Evolutionary conservation across 2,329 filamentous ascomycete genomes (phyloP).

Genomic region (Orbilia javanica): DNA sequence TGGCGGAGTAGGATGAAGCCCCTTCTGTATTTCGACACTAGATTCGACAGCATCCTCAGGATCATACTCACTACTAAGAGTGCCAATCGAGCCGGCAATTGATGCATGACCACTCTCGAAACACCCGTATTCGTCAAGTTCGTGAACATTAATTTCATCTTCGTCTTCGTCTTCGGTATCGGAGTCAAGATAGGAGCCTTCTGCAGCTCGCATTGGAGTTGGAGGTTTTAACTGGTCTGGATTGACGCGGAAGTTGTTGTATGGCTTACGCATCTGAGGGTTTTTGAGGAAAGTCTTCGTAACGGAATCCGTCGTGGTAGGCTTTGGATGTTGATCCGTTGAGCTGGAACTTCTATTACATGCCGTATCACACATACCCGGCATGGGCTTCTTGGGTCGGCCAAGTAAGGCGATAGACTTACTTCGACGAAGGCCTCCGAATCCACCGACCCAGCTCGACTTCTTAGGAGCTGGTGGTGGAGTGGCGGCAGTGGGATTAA

Average conservation of each 20-base stretch:
- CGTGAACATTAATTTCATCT: constrained; percentile 18
- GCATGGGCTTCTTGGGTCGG: constrained; percentile 34
- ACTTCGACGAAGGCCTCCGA: constrained; percentile 37
- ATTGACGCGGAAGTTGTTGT: constrained; percentile 48
- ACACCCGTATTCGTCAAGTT: constrained; percentile 10
- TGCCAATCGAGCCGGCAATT: constrained; percentile 53
- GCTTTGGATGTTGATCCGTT: constrained; percentile 41
- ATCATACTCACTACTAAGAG: constrained; percentile 50
- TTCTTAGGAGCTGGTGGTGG: constrained; percentile 40
- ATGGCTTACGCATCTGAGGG: constrained; percentile 56
- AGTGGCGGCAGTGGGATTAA: not conserved
- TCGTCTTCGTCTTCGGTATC: constrained; percentile 43
- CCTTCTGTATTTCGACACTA: constrained; percentile 29
- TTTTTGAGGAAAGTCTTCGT: constrained; percentile 52
- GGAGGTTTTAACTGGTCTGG: constrained; percentile 36
- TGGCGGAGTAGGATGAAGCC: constrained; percentile 41
- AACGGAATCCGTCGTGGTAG: not conserved
- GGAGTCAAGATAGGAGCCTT: constrained; percentile 37
- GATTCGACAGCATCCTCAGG: constrained; percentile 34
- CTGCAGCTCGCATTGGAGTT: constrained; percentile 31
- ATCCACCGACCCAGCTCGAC: constrained; percentile 26
- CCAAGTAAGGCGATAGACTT: constrained; percentile 38
- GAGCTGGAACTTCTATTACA: constrained; percentile 36
- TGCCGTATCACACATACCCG: constrained; percentile 31
- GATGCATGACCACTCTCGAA: constrained; percentile 45